Conservation (phyloP, 1,284 basidiomycete species). For the Cerrena zonata region DNA sequence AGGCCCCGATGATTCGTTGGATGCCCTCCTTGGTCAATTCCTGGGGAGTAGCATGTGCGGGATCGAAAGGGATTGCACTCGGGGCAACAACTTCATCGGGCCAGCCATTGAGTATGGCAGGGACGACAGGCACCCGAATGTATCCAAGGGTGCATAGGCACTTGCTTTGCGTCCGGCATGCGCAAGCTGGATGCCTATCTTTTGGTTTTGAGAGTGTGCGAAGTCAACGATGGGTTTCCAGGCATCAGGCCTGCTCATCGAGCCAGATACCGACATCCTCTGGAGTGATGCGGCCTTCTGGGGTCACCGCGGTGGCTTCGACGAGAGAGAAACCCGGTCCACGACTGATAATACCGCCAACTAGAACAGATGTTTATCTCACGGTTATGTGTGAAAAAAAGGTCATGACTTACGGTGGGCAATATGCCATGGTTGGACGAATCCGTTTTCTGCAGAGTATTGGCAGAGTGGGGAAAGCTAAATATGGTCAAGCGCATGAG, state of each 20-base stretch:
- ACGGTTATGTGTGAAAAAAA: neutral
- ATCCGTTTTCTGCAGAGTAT: conserved; percentile 63
- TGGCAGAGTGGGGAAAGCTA: conserved; percentile 64
- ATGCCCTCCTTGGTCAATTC: conserved; percentile 51
- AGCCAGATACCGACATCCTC: conserved; percentile 70
- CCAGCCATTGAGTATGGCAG: conserved; percentile 52
- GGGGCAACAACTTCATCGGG: conserved; percentile 43
- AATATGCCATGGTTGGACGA: conserved; percentile 69
- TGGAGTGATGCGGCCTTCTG: conserved; percentile 74
- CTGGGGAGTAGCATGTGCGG: conserved; percentile 46
- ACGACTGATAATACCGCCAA: conserved; percentile 43
- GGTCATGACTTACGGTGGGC: conserved; percentile 50
- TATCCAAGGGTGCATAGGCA: conserved; percentile 57
- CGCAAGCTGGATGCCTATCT: conserved; percentile 71
- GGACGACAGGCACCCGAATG: conserved; percentile 31
- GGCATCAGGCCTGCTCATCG: conserved; percentile 61
- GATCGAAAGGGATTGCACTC: conserved; percentile 48
- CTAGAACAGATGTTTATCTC: conserved; percentile 8
- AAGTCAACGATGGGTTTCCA: conserved; percentile 59
- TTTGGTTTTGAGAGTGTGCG: conserved; percentile 41
- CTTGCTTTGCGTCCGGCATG: conserved; percentile 75
- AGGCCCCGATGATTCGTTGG: conserved; percentile 51
- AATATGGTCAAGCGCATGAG: neutral
- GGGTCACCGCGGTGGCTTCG: conserved; percentile 67
- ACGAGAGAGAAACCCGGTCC: conserved; percentile 56